Percentiles rank a stretch among this genome's conserved stretches.
Evolutionary conservation across 768 basidiomycete genomes (phyloP).

Genomic region (Calocybe gangraenosa): DNA sequence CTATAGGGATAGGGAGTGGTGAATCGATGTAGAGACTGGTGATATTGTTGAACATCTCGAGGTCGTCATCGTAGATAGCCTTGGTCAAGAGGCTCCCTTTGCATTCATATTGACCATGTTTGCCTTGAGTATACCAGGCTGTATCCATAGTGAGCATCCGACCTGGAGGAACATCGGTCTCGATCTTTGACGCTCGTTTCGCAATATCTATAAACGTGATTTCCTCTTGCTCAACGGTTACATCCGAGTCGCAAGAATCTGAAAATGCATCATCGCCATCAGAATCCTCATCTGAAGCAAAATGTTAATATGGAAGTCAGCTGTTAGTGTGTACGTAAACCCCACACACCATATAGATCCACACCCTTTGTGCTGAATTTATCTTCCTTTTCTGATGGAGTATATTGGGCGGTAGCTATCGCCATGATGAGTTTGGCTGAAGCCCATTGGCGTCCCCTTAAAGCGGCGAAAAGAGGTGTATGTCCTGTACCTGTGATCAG

Average conservation of each 20-base stretch:
- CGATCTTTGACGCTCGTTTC: conserved; percentile 39
- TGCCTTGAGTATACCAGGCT: neutral
- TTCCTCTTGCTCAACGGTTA: conserved; percentile 32
- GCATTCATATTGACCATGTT: conserved; percentile 1
- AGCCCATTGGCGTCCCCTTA: conserved; percentile 46
- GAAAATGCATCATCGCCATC: conserved; percentile 33
- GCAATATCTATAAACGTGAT: conserved; percentile 52
- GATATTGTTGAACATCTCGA: conserved; percentile 47
- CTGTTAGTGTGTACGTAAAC: neutral
- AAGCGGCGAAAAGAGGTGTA: conserved; percentile 48
- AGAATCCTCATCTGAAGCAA: neutral
- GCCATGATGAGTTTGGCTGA: conserved; percentile 57
- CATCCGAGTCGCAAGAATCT: conserved; percentile 36
- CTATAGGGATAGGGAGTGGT: conserved; percentile 24
- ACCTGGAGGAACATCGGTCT: conserved; percentile 34
- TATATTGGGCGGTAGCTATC: conserved; percentile 52
- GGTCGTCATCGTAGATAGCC: conserved; percentile 40
- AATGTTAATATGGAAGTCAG: neutral
- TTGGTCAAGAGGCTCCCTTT: conserved; percentile 24
- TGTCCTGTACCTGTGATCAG: conserved; percentile 23
- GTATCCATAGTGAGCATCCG: conserved; percentile 26
- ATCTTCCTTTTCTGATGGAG: conserved; percentile 30
- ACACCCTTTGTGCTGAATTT: conserved; percentile 30
- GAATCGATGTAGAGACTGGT: conserved; percentile 38
- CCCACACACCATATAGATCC: conserved; percentile 26